Conservation (phyloP, 176 grass and related monocot genomes). For the Phragmites australis region DNA sequence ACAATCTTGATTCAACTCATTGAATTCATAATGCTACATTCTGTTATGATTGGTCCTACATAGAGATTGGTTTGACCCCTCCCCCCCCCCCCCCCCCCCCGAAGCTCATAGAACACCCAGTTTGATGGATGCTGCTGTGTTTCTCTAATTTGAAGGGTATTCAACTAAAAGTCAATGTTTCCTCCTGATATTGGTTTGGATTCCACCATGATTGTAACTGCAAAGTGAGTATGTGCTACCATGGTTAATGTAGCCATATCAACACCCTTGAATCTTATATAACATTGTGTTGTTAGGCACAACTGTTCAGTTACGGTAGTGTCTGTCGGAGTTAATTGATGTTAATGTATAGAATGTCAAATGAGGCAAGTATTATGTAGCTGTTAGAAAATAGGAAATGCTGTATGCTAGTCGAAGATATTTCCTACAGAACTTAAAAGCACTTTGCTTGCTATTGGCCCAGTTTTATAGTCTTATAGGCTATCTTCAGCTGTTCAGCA, state of each 20-base stretch:
- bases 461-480: neutral
- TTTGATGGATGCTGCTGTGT: conserved; percentile 8
- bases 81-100: no score
- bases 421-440: neutral
- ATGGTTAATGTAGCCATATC: neutral
- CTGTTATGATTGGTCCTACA: neutral
- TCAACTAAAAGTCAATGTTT: neutral
- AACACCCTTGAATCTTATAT: neutral
- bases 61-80: neutral
- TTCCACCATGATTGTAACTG: neutral
- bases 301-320: neutral
- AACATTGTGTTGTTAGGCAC: neutral
- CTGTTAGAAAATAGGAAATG: neutral
- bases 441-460: neutral
- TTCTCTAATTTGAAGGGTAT: neutral
- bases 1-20: neutral
- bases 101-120: neutral
- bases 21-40: neutral
- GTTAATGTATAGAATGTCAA: neutral
- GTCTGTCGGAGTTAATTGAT: neutral
- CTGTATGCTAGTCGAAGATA: neutral
- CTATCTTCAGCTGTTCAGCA: neutral
- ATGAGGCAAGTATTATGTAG: neutral
- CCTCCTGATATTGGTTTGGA: neutral
- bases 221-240: neutral